Base-by-base conservation (phyloP, 495 filamentous ascomycete species). In the Oleoguttula mirabilis region DNA sequence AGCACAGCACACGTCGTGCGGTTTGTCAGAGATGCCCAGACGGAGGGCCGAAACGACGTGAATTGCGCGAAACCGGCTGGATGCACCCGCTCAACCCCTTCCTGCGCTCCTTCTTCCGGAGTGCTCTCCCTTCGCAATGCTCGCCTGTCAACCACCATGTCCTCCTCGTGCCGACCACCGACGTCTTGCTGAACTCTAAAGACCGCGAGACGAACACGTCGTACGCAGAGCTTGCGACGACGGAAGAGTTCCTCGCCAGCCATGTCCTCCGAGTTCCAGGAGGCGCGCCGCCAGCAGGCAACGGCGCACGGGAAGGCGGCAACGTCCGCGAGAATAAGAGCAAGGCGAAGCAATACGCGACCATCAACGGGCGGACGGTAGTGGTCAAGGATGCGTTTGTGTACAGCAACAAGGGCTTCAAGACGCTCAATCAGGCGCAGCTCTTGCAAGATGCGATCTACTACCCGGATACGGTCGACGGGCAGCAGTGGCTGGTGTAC, bases 321-420 rank as follows among this genome's bases (percentile, higher is more conserved):
- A 88, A 77, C 59, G 76, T 93, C 45, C 80, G 92, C 39, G 92
- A 99, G 61, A 85, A 73, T 60, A 72, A 85, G 58, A 84, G 83
- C 31, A 99, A 96, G 66, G 82, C 90, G 10, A 94, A 84, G 61
- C 84, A 93, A 52, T 88, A 85, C 55, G 80, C 77, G 19, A 99
- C 92, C 0, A 68, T 86, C 51, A 96, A 99, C 63, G 87, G 92
- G 27, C 75, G 86, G 48, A 95, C 84, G 25, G 77, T 99, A 39
- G 82, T 96, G 14, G 77, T 99, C 35, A 96, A 95, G 66, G 92
- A 99, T 64, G 76, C 77, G 36, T 85, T 79, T 51, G 73, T 95
- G 10, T 96, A 88, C 62, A 94, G 79, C 61, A 96, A 99, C 58
- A 95, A 95, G 70, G 90, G 90, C 19, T 96, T 95, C 73, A 92